Evolutionary conservation across 179 eudicot species (phyloP).

Genomic region (Drosera spatulata): DNA sequence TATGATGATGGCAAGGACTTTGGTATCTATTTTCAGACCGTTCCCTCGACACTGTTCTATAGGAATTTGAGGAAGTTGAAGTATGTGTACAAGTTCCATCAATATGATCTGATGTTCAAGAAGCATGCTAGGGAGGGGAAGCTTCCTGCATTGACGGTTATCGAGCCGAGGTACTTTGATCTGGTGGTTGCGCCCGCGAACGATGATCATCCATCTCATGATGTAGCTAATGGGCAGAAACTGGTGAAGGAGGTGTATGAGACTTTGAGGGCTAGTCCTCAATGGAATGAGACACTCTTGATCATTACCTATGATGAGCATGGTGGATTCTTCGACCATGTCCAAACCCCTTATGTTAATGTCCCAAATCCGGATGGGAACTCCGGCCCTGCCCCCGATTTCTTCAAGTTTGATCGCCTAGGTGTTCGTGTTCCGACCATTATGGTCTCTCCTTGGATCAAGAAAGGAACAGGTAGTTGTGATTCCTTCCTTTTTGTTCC

Average conservation of each 20-base stretch:
- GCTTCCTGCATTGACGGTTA: conserved; percentile 54
- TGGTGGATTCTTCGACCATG: conserved; percentile 95
- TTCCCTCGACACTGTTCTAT: conserved; percentile 74
- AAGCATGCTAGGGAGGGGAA: conserved; percentile 52
- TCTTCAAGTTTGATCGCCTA: conserved; percentile 83
- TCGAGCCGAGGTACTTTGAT: conserved; percentile 83
- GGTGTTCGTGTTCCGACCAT: conserved; percentile 93
- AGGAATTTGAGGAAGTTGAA: conserved; percentile 77
- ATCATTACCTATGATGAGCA: conserved; percentile 29
- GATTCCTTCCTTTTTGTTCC: neutral
- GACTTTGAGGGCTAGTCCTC: conserved; percentile 15
- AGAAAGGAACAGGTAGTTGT: conserved; percentile 66
- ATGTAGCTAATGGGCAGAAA: conserved; percentile 85
- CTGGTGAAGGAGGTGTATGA: conserved; percentile 88
- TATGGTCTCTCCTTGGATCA: conserved; percentile 99
- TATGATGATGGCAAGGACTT: conserved; percentile 53
- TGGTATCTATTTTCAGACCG: conserved; percentile 63
- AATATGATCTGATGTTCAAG: conserved; percentile 39
- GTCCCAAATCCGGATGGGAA: conserved; percentile 91
- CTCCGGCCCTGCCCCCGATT: conserved; percentile 70
- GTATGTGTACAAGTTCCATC: conserved; percentile 62
- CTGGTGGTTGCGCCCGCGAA: conserved; percentile 48
- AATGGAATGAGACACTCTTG: too few relatives aligned
- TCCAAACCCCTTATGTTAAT: conserved; percentile 66
- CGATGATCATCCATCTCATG: conserved; percentile 95